phyloP scores from a whole-genome alignment of 257 asterid genomes.

The Solanum stenotomum region DNA sequence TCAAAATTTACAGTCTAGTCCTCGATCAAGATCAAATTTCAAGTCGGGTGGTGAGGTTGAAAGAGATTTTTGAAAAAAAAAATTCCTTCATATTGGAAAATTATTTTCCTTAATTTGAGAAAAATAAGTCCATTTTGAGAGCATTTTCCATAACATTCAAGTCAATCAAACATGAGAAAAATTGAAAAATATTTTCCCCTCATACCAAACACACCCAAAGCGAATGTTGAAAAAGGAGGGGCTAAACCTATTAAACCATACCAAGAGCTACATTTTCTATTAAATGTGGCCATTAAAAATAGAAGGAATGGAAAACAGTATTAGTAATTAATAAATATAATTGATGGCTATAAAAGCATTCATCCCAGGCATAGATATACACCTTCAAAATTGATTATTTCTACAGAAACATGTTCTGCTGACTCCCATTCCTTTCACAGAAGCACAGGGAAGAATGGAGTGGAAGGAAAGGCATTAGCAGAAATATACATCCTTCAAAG shows the following conservation, averaged over 20 bases:
- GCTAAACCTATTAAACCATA: too few relatives aligned
- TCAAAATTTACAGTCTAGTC: too few relatives aligned
- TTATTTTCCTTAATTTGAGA: too few relatives aligned
- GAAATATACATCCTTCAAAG: not conserved
- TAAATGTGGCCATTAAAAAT: not conserved
- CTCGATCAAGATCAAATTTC: too few relatives aligned
- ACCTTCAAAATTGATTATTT: not conserved
- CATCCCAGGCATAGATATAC: not conserved
- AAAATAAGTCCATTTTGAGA: too few relatives aligned
- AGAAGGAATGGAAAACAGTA: not conserved
- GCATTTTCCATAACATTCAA: too few relatives aligned
- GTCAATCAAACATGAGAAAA: too few relatives aligned
- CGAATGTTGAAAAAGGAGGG: too few relatives aligned
- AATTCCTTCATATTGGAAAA: too few relatives aligned
- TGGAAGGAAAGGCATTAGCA: not conserved
- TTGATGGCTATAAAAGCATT: not conserved
- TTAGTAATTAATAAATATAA: not conserved
- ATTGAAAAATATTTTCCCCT: too few relatives aligned
- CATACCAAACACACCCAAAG: too few relatives aligned
- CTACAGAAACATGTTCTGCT: not conserved
- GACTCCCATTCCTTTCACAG: not conserved
- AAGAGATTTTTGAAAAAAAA: not conserved
- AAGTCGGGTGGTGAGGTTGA: not conserved
- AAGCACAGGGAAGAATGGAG: not conserved
- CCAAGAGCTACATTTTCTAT: too few relatives aligned